A percentile compares a stretch with the other conserved stretches of the same genome.
Evolutionary conservation across 116 monocot genomes (phyloP).

Genomic region (Phalaenopsis hybrid): DNA sequence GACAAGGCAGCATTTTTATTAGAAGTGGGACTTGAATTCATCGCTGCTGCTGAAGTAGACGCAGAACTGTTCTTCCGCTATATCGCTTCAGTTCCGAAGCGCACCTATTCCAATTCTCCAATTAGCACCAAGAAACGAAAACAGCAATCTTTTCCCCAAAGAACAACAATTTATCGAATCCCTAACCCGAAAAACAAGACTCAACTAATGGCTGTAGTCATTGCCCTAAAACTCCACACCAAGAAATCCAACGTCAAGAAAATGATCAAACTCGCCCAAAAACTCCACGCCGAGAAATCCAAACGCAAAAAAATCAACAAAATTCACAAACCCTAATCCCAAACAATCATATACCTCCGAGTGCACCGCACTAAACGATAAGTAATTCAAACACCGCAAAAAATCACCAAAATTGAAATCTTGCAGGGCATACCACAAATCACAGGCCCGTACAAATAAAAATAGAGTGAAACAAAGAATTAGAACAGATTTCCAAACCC

Average conservation of each 20-base stretch:
- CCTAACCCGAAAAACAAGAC: not conserved
- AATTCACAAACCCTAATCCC: not conserved
- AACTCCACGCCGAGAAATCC: not conserved
- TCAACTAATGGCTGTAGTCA: not conserved
- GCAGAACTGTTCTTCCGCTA: not conserved
- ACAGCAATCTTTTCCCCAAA: not conserved
- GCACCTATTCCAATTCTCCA: not conserved
- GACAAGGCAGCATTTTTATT: conserved; percentile 11
- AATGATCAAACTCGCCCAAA: not conserved
- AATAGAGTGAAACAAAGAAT: not conserved
- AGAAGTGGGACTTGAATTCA: not conserved
- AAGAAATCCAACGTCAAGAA: not conserved
- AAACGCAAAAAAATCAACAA: not conserved
- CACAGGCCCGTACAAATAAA: not conserved
- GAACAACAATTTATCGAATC: not conserved
- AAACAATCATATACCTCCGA: not conserved
- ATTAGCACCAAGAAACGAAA: not conserved
- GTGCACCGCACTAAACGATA: no score
- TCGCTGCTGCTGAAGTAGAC: not conserved
- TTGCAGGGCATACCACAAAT: not conserved
- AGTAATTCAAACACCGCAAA: not conserved
- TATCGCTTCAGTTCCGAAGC: not conserved
- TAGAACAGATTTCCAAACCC: not conserved
- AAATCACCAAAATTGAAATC: not conserved
- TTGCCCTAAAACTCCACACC: not conserved